Evolutionary conservation across 805 yeast genomes (phyloP).

Genomic region (Brettanomyces sp.): DNA sequence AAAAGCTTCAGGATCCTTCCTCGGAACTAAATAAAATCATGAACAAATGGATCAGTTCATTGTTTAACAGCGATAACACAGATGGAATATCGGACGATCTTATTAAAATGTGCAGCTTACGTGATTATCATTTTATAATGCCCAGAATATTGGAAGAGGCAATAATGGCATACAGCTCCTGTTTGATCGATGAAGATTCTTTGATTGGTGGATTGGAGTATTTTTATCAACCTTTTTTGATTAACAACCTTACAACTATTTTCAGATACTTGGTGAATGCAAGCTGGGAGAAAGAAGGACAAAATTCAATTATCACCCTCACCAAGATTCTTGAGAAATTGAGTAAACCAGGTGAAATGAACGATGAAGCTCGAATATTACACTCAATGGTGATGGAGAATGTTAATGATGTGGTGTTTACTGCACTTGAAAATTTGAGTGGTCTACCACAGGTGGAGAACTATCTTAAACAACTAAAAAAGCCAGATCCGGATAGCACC

Average conservation of each 20-base stretch:
- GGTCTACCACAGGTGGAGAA: constrained; percentile 4
- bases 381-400: constrained; percentile 11
- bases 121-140: constrained; percentile 58
- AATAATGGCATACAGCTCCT: constrained; percentile 46
- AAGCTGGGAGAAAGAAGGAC: constrained; percentile 10
- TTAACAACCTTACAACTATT: constrained; percentile 46
- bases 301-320: constrained; percentile 5
- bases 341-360: constrained; percentile 8
- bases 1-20: constrained; percentile 13
- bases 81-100: constrained; percentile 82
- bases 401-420: constrained; percentile 9
- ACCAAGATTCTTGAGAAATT: constrained; percentile 13
- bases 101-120: constrained; percentile 54
- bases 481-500: constrained; percentile 1
- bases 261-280: constrained; percentile 11
- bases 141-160: constrained; percentile 73
- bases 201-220: constrained; percentile 78
- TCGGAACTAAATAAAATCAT: constrained; percentile 24
- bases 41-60: constrained; percentile 69
- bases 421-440: constrained; percentile 3
- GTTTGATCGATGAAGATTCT: constrained; percentile 47
- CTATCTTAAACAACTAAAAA: constrained; percentile 8
- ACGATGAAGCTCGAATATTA: constrained; percentile 13
- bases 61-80: constrained; percentile 48
- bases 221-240: constrained; percentile 70